These are phyloP conservation scores for Phytophthora multivora DNA, from an alignment of 352 stramenopile species.

Conservation along the genomic window DNA sequence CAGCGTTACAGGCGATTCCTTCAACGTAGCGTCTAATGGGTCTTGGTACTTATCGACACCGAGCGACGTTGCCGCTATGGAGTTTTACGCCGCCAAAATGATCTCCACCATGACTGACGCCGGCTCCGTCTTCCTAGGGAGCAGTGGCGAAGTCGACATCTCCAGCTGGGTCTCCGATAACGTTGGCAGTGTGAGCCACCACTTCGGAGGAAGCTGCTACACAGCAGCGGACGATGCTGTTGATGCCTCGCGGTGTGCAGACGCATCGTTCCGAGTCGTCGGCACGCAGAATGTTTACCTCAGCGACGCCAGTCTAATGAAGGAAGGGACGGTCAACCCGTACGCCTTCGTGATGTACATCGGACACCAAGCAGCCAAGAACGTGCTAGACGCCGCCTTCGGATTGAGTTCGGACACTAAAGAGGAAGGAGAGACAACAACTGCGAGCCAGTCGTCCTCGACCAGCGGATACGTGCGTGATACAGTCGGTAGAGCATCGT, in stretches of 20 bases:
- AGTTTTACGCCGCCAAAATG: conserved; percentile 38
- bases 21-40: conserved; percentile 36
- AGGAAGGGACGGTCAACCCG: conserved; percentile 52
- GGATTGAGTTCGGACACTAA: conserved; percentile 11
- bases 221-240: conserved; percentile 32
- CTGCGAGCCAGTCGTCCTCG: conserved; percentile 8
- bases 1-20: conserved; percentile 22
- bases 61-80: conserved; percentile 41
- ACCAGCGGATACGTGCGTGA: conserved; percentile 1
- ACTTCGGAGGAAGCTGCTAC: conserved; percentile 56
- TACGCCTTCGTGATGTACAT: conserved; percentile 62
- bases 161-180: conserved; percentile 39
- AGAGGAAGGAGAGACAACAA: not conserved
- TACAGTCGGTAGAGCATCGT: conserved; percentile 1
- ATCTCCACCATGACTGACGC: conserved; percentile 32
- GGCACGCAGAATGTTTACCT: conserved; percentile 49
- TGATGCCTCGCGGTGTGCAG: conserved; percentile 22
- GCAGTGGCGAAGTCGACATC: conserved; percentile 19
- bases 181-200: conserved; percentile 34
- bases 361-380: conserved; percentile 41
- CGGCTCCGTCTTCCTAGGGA: conserved; percentile 31
- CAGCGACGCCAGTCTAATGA: conserved; percentile 50
- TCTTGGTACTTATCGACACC: conserved; percentile 40
- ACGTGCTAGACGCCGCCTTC: conserved; percentile 41
- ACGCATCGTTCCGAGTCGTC: conserved; percentile 38